These are phyloP conservation scores for Mycena rosella DNA, from an alignment of 768 basidiomycete genomes.

Conservation along the genomic window DNA sequence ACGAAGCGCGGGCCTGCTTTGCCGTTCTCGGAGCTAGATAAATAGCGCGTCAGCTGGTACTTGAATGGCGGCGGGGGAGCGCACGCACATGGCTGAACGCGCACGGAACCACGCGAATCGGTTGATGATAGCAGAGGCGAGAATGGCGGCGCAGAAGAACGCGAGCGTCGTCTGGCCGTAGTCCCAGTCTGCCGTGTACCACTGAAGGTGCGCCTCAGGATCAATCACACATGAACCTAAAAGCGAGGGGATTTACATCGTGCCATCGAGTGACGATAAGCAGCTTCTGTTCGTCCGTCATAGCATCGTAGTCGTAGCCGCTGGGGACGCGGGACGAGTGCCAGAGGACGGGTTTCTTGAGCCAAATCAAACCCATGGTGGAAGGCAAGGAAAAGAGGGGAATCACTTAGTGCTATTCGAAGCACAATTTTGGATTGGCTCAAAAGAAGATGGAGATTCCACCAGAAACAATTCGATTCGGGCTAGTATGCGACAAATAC, in stretches of 20 bases:
- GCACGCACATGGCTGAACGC: conserved; percentile 13
- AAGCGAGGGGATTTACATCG: conserved; percentile 35
- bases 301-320: conserved; percentile 39
- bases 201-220: background rate
- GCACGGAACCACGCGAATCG: conserved; percentile 23
- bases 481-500: background rate
- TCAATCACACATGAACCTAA: background rate
- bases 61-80: background rate
- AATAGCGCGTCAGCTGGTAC: too few relatives aligned
- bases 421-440: background rate
- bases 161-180: conserved; percentile 45
- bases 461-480: background rate
- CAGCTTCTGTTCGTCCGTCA: conserved; percentile 40
- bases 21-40: background rate
- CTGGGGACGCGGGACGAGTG: conserved; percentile 42
- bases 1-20: conserved; percentile 2
- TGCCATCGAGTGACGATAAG: conserved; percentile 43
- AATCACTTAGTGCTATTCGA: background rate
- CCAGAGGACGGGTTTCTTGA: conserved; percentile 45
- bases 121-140: conserved; percentile 31
- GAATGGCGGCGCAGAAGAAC: conserved; percentile 47
- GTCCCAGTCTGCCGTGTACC: conserved; percentile 45
- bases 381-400: background rate
- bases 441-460: background rate
- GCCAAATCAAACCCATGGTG: conserved; percentile 44